Evolutionary conservation across 768 basidiomycete genomes (phyloP).

Genomic region (Brasilioporus rufonigricans): DNA sequence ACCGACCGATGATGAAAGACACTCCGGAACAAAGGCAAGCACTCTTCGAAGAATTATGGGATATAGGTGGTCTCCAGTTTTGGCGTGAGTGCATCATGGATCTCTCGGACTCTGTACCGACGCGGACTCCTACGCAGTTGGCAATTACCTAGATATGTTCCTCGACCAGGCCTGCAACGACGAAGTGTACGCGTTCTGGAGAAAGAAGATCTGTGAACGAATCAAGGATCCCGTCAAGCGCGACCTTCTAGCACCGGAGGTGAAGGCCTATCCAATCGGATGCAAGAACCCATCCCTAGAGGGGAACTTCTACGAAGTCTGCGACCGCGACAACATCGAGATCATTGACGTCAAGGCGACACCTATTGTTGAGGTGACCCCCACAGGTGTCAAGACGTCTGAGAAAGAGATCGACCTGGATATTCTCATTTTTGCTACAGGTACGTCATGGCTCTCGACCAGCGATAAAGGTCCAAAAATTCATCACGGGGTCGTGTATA

Average conservation of each 20-base stretch:
- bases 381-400: too few relatives aligned
- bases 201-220: conserved; percentile 10
- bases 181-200: too few relatives aligned
- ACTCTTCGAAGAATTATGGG: conserved; percentile 8
- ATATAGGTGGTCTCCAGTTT: background rate
- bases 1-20: conserved; percentile 12
- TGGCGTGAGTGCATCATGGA: background rate
- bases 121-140: background rate
- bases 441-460: too few relatives aligned
- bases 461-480: too few relatives aligned
- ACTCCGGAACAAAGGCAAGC: conserved; percentile 3
- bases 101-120: background rate
- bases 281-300: conserved; percentile 9
- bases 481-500: too few relatives aligned
- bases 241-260: conserved; percentile 5
- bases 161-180: conserved; percentile 4
- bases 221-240: conserved; percentile 10
- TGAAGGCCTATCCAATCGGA: conserved; percentile 4
- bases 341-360: conserved; percentile 10
- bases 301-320: conserved; percentile 10
- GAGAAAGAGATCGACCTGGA: too few relatives aligned
- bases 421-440: conserved; percentile 10
- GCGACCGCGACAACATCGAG: conserved; percentile 8
- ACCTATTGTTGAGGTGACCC: conserved; percentile 6
- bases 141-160: conserved; percentile 1